A percentile compares a stretch with the other conserved stretches of the same genome.
These are phyloP conservation scores for Corinectria fuckeliana DNA, from an alignment of 2,329 filamentous ascomycete genomes.

Conservation along the genomic window DNA sequence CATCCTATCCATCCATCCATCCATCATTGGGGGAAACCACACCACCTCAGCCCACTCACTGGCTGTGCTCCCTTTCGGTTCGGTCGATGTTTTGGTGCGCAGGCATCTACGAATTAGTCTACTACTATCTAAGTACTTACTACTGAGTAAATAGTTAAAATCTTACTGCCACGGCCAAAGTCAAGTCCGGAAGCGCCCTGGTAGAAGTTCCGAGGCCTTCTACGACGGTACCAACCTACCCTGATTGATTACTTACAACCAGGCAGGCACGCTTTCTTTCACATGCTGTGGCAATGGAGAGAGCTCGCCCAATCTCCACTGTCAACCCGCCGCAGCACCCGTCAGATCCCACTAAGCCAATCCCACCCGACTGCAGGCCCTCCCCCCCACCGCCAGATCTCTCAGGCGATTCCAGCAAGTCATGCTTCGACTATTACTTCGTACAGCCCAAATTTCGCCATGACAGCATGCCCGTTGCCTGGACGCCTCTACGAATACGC, in stretches of 20 bases:
- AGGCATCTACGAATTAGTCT: too few relatives aligned
- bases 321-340: constrained; percentile 6
- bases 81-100: too few relatives aligned
- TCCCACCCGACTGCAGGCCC: neutral
- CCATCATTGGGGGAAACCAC: constrained; percentile 16
- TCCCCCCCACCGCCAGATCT: neutral
- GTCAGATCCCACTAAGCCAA: constrained; percentile 19
- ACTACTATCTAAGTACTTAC: too few relatives aligned
- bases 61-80: neutral
- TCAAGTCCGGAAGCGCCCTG: too few relatives aligned
- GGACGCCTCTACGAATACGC: too few relatives aligned
- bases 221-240: neutral
- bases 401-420: constrained; percentile 10
- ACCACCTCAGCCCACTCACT: constrained; percentile 24
- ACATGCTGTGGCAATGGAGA: neutral
- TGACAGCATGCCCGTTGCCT: too few relatives aligned
- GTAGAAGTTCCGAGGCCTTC: neutral
- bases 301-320: constrained; percentile 1
- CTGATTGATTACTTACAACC: neutral
- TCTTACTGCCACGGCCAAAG: neutral
- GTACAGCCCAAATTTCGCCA: too few relatives aligned
- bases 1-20: constrained; percentile 7
- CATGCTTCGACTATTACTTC: too few relatives aligned
- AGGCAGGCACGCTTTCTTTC: neutral
- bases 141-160: too few relatives aligned